Conservation (phyloP, 345 rosid species). For the Erucastrum elatum region DNA sequence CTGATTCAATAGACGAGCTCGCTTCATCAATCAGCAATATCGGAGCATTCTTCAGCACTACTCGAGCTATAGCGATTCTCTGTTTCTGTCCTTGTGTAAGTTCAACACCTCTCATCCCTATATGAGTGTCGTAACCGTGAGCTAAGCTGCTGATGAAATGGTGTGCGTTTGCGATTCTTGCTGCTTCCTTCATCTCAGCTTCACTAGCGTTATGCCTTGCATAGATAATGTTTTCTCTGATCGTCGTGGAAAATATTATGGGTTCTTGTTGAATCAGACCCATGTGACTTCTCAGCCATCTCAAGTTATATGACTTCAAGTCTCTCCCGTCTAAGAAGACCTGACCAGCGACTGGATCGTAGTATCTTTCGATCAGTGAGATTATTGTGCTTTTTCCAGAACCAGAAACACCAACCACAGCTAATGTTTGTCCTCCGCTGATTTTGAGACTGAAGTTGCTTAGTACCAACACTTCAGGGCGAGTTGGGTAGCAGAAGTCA, state of each 20-base stretch:
- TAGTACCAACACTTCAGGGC: slow-evolving; percentile 82
- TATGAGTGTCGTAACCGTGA: slow-evolving; percentile 95
- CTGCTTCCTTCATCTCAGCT: slow-evolving; percentile 98
- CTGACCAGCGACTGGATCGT: slow-evolving; percentile 99
- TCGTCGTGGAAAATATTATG: slow-evolving; percentile 90
- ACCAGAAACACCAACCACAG: slow-evolving; percentile 99
- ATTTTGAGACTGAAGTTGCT: slow-evolving; percentile 98
- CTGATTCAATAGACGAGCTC: slow-evolving; percentile 93
- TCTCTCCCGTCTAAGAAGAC: slow-evolving; percentile 89
- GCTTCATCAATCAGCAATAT: slow-evolving; percentile 92
- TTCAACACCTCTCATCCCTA: slow-evolving; percentile 99
- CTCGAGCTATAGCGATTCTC: slow-evolving; percentile 92
- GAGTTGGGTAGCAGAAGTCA: slow-evolving; percentile 95
- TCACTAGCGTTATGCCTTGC: slow-evolving; percentile 98
- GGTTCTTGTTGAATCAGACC: slow-evolving; percentile 99
- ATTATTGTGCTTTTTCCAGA: slow-evolving; percentile 99
- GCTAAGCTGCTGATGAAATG: slow-evolving; percentile 98
- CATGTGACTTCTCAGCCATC: slow-evolving; percentile 93
- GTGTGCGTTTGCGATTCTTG: slow-evolving; percentile 98
- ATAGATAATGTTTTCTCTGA: slow-evolving; percentile 91
- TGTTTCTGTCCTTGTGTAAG: slow-evolving; percentile 98
- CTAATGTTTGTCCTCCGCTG: slow-evolving; percentile 93
- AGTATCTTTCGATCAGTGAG: slow-evolving; percentile 91
- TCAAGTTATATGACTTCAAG: slow-evolving; percentile 79
- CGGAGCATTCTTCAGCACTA: slow-evolving; percentile 95